A percentile compares a stretch with the other conserved stretches of the same genome.
Evolutionary conservation across 1,284 basidiomycete genomes (phyloP).

Genomic region (Cutaneotrichosporon arboriforme): DNA sequence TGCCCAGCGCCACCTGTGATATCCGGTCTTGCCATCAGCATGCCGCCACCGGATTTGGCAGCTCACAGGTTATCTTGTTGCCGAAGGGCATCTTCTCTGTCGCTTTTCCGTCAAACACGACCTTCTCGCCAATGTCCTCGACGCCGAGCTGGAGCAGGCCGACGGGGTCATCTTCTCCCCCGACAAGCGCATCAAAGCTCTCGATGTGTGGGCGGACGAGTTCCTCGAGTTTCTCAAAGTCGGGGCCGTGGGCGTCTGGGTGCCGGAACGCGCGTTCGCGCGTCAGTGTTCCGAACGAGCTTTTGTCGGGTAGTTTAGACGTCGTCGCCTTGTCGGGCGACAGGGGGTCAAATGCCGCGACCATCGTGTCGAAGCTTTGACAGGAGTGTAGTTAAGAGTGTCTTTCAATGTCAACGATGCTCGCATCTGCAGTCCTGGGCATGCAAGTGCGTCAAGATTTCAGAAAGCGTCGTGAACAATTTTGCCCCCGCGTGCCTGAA

Average conservation of each 20-base stretch:
- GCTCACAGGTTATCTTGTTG: constrained; percentile 71
- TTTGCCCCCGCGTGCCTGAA: constrained; percentile 9
- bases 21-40: constrained; percentile 64
- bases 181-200: constrained; percentile 93
- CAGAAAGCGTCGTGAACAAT: constrained; percentile 3
- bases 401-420: not conserved
- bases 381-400: not conserved
- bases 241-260: constrained; percentile 65
- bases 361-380: constrained; percentile 10
- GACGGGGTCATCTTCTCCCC: constrained; percentile 65
- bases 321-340: constrained; percentile 34
- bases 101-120: constrained; percentile 82
- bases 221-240: constrained; percentile 80
- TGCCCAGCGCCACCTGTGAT: constrained; percentile 73
- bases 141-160: constrained; percentile 77
- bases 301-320: constrained; percentile 27
- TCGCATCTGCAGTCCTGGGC: not conserved
- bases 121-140: constrained; percentile 79
- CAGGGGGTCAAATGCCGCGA: constrained; percentile 37
- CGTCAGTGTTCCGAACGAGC: constrained; percentile 72
- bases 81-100: constrained; percentile 62
- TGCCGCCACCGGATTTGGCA: not conserved
- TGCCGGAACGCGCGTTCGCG: constrained; percentile 76
- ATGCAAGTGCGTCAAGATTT: constrained; percentile 10
- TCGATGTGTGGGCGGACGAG: constrained; percentile 92